A percentile compares a stretch with the other conserved stretches of the same genome.
phyloP scores from a whole-genome alignment of 192 early-diverging fungal species.

The Entomortierella chlamydospora region DNA sequence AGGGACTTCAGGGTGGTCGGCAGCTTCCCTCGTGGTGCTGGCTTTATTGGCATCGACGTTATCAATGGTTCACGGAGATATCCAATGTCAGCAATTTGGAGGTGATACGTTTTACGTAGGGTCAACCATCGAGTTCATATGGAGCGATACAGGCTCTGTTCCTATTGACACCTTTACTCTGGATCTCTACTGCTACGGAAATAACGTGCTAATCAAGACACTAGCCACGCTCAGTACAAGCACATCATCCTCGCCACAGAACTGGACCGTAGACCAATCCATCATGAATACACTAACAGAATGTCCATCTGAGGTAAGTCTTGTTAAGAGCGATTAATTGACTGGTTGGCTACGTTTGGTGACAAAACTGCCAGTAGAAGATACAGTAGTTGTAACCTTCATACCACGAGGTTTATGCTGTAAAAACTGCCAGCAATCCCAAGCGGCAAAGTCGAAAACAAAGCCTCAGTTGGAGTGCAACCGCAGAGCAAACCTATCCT shows the following conservation, averaged over 20 bases:
- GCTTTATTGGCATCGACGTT: background rate
- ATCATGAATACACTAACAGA: conserved; percentile 6
- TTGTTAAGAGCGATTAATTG: background rate
- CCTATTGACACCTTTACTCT: conserved; percentile 24
- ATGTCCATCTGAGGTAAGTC: conserved; percentile 29
- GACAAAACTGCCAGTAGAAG: no score
- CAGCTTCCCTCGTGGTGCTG: background rate
- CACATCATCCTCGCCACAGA: conserved; percentile 1
- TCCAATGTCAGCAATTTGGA: conserved; percentile 23
- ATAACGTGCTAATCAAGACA: conserved; percentile 20
- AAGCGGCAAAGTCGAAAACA: no score
- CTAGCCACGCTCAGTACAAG: conserved; percentile 21
- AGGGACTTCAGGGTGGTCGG: background rate
- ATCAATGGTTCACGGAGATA: conserved; percentile 3
- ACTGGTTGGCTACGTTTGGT: background rate
- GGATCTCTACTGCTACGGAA: conserved; percentile 28
- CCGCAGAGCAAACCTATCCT: no score
- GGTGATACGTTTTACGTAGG: conserved; percentile 25
- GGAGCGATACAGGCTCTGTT: conserved; percentile 19
- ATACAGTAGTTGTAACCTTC: no score
- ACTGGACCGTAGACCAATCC: conserved; percentile 24
- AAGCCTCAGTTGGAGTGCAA: no score
- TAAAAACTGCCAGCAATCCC: no score
- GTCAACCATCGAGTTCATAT: conserved; percentile 22
- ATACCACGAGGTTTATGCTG: no score